Evolutionary conservation across 805 yeast species (phyloP).

Genomic region (Lachancea quebecensis): DNA sequence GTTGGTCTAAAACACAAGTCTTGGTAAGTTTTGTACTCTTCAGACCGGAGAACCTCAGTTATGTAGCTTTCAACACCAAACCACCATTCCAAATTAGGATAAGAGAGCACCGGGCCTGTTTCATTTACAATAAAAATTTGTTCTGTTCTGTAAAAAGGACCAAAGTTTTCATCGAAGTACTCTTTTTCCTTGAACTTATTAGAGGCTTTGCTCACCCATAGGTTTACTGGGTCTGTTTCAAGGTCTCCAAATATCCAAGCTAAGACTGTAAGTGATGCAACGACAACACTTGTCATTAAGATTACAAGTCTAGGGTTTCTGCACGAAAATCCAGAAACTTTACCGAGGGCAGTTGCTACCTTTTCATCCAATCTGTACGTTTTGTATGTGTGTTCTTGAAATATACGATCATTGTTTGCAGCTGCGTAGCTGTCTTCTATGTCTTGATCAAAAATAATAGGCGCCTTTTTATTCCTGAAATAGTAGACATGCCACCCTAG

Average conservation of each 20-base stretch:
- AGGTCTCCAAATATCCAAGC: slow-evolving; percentile 44
- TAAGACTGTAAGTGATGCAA: slow-evolving; percentile 46
- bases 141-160: slow-evolving; percentile 86
- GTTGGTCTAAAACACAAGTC: slow-evolving; percentile 81
- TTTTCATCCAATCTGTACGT: slow-evolving; percentile 12
- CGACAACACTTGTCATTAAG: slow-evolving; percentile 18
- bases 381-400: slow-evolving; percentile 17
- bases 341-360: slow-evolving; percentile 35
- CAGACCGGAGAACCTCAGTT: slow-evolving; percentile 25
- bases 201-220: slow-evolving; percentile 85
- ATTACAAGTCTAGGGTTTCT: slow-evolving; percentile 39
- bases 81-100: slow-evolving; percentile 82
- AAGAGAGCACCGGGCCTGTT: slow-evolving; percentile 61
- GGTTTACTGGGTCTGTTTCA: slow-evolving; percentile 71
- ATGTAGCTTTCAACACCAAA: slow-evolving; percentile 64
- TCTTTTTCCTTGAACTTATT: slow-evolving; percentile 60
- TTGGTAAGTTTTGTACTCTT: slow-evolving; percentile 36
- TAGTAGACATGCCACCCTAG: slow-evolving; percentile 20
- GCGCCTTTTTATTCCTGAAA: slow-evolving; percentile 17
- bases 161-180: slow-evolving; percentile 73
- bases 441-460: slow-evolving; percentile 21
- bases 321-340: slow-evolving; percentile 55
- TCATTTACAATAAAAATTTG: slow-evolving; percentile 71
- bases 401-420: slow-evolving; percentile 10
- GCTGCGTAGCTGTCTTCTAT: slow-evolving; percentile 17